Base-by-base conservation (phyloP, 139 green algal genomes). In the Mesostigma viride region DNA sequence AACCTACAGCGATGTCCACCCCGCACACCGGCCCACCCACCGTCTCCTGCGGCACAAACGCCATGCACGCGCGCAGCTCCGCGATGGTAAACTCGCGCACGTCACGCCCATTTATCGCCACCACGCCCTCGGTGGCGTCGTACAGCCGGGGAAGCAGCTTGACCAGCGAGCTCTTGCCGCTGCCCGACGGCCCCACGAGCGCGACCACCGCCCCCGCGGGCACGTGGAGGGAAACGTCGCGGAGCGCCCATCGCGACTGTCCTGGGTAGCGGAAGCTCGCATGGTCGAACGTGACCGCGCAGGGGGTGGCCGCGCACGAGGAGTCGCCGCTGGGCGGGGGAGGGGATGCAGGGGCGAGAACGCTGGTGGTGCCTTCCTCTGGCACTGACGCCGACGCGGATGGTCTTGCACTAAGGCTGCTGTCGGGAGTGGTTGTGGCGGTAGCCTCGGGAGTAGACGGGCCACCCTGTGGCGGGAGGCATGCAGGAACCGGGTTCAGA, bases 101-200 rank as follows among this genome's bases (percentile, higher is more conserved):
- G 65, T 94, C 82, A 67, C 83, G 71, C 5, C 88, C 89, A 35
- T 93, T 82, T 0, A 97, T 65, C 2, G 70, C 62, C n/a, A 96
- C 76, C 17, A 31, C 26, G 20, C 76, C 76, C 26, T 33, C 3
- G 22, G 32, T 58, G 11, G 75, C 70, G 33, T 82, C 76, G 68
- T 82, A 82, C 1, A 76, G 76, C 3, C 76, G 74, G 22, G 79
- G 44, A 2, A 82, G 64, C 27, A 83, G 69, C 31, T 79, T 67
- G 11, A 75, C 46, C 3, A 83, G 22, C 3, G 76, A 80, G 34
- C 36, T 76, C 40, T 83, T 83, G 31, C 76, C 76, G 33, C 75
- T 46, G 2, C 76, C 76, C 6, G 70, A 80, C 34, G 62, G 69
- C 11, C 76, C 76, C 30, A 83, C 76, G n/a, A 83, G 63, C 2